Evolutionary conservation across 1,284 basidiomycete genomes (phyloP), one percentile per base, ranked within the genome.

Genomic region (Moesziomyces parantarcticus): DNA sequence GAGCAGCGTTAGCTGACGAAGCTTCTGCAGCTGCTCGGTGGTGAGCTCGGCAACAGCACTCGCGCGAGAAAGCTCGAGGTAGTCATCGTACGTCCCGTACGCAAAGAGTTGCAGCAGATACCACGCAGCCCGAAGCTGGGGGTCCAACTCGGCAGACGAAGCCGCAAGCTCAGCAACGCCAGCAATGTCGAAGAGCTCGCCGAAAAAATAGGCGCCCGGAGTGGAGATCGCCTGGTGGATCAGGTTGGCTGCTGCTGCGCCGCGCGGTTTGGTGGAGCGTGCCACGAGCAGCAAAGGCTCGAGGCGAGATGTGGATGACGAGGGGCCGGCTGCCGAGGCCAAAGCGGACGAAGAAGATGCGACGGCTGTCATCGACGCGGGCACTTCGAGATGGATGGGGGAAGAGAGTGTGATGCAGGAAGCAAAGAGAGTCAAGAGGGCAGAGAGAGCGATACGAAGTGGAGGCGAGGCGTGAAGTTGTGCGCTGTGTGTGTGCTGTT

Each of bases 1-100:
- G 29, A 96, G 90, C 55, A 98, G 89, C 0, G 94, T 92, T 7
- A 99, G 89, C 77, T 96, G 93, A 85, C 92, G 94, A 18, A 99
- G 88, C 84, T 99, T 99, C 29, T 87, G 89, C 3, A 88, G 87
- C 78, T 97, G 94, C 0, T 89, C 88, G 3, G 86, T 82, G 51
- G 89, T 91, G 43, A 98, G 45, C 7, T 46, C 34, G 0, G 68
- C 49, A 13, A 62, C 39, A 1, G 58, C 18, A 6, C 41, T 51
- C 14, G 32, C 26, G 5, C 41, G 43, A 2, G 6, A 6, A 3
- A 68, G 47, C 14, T 50, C 46, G 1, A 45, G 14, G 83, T 96
- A 97, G 77, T 69, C 60, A 23, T 86, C 86, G 79, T 91, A 92
- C 0, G 92, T 93, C 76, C 90, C 92, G 84, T 93, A 96, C 3